Evolutionary conservation across 805 yeast genomes (phyloP).

Genomic region (Scheffersomyces stipitis): DNA sequence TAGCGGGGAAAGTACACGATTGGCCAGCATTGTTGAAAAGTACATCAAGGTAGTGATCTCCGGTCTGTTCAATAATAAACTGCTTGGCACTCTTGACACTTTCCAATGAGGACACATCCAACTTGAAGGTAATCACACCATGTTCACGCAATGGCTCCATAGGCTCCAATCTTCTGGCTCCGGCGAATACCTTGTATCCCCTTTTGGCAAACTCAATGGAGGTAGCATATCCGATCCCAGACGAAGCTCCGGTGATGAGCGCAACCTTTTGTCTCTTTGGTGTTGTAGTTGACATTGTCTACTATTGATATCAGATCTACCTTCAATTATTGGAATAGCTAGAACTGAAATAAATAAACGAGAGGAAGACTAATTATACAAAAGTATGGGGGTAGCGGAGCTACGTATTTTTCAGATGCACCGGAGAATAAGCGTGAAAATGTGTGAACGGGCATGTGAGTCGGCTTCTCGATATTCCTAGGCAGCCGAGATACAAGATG

Average conservation of each 20-base stretch:
- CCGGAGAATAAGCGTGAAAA: too few species aligned
- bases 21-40: constrained; percentile 78
- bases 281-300: constrained; percentile 1
- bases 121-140: constrained; percentile 45
- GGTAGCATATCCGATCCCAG: constrained; percentile 54
- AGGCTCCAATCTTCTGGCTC: constrained; percentile 65
- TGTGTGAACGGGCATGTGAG: too few species aligned
- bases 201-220: constrained; percentile 49
- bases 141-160: constrained; percentile 51
- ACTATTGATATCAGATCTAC: background rate
- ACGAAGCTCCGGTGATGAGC: constrained; percentile 57
- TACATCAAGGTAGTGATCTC: constrained; percentile 48
- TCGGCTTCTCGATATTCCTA: too few species aligned
- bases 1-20: constrained; percentile 68
- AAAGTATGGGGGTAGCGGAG: too few species aligned
- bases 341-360: too few species aligned
- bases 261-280: constrained; percentile 36
- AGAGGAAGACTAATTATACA: too few species aligned
- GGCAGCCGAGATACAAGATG: too few species aligned
- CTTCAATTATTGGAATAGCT: too few species aligned
- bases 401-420: too few species aligned
- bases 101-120: constrained; percentile 59
- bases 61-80: constrained; percentile 41
- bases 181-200: constrained; percentile 66
- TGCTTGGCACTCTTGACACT: constrained; percentile 47